Conservation (phyloP, 2,329 filamentous ascomycete species). For the Arthrocladium fulminans region DNA sequence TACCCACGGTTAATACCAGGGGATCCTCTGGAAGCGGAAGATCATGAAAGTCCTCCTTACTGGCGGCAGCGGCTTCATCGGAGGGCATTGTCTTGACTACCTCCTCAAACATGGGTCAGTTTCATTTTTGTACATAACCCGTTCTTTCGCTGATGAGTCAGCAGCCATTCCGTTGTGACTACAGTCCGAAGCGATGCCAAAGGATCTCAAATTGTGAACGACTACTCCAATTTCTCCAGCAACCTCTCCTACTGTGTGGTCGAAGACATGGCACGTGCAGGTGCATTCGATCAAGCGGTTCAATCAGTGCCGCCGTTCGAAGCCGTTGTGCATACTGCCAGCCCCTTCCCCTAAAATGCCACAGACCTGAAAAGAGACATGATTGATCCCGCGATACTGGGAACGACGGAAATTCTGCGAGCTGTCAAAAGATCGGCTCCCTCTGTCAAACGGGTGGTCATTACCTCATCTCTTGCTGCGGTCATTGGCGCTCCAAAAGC, state of each 20-base stretch:
- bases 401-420: slow-evolving; percentile 53
- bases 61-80: slow-evolving; percentile 17
- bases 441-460: slow-evolving; percentile 63
- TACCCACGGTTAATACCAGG: too few species aligned
- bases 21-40: too few species aligned
- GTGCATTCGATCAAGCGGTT: slow-evolving; percentile 35
- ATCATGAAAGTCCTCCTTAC: too few species aligned
- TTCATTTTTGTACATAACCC: not conserved
- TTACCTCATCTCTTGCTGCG: slow-evolving; percentile 59
- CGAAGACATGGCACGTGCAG: slow-evolving; percentile 11
- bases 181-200: slow-evolving; percentile 25
- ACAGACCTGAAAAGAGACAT: slow-evolving; percentile 55
- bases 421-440: slow-evolving; percentile 51
- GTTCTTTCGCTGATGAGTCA: not conserved
- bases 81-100: slow-evolving; percentile 12
- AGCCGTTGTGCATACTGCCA: slow-evolving; percentile 64
- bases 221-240: not conserved
- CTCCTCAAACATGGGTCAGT: slow-evolving; percentile 13
- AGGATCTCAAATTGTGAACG: slow-evolving; percentile 21
- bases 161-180: slow-evolving; percentile 10
- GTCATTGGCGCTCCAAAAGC: slow-evolving; percentile 34
- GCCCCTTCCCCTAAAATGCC: slow-evolving; percentile 64
- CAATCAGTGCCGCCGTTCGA: slow-evolving; percentile 49
- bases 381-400: slow-evolving; percentile 52
- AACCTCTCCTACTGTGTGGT: slow-evolving; percentile 11